Evolutionary conservation across 225 moss, liverwort and hornwort genomes (phyloP), one percentile per base, ranked within the genome.

Genomic region (Pleurozium schreberi): DNA sequence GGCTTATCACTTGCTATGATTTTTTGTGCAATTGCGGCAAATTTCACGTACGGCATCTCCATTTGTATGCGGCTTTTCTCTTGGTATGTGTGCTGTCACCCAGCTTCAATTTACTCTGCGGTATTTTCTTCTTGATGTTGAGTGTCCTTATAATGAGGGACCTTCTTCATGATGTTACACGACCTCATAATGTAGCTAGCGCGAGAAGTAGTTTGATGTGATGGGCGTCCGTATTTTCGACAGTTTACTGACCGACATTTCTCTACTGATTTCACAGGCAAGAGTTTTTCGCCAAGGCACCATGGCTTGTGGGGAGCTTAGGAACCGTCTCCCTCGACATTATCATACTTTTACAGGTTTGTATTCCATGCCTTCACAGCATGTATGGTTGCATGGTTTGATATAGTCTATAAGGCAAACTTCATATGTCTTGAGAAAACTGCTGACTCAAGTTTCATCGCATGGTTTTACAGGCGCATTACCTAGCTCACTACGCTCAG

Each of bases 1-100:
- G 98, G 98, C 84, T 91, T 98, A 89, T 96, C 98, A 84, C 90
- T 96, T 83, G 93, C 94, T 69, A 98, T 98, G 98, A 84, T 96
- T 85, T 74, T 78, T 18, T 96, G 92, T 92, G 98, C 98, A 68
- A 92, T 94, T 71, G 50, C 93, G 82, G 98, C 96, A 31, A 98
- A 98, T 88, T 61, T 90, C 12, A 92, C 91, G 47, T 96, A 95
- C 76, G 96, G 98, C 69, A 63, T 77, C 62, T 94, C 96, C 75
- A 95, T 98, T 84, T 38, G 92, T 21, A 98, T 98, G 95, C 95
- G 98, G 77, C 81, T 95, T 62, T 60, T 87, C 68, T 94, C 96
- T 55, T 93, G 92, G 98, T 96, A 93, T 55, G 88, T 85, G 30
- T 73, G 75, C 38, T 89, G 70, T 76, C 50, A 75, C 86, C 86